Conservation (phyloP, 177 flowering plant species). For the Vitis hybrid region DNA sequence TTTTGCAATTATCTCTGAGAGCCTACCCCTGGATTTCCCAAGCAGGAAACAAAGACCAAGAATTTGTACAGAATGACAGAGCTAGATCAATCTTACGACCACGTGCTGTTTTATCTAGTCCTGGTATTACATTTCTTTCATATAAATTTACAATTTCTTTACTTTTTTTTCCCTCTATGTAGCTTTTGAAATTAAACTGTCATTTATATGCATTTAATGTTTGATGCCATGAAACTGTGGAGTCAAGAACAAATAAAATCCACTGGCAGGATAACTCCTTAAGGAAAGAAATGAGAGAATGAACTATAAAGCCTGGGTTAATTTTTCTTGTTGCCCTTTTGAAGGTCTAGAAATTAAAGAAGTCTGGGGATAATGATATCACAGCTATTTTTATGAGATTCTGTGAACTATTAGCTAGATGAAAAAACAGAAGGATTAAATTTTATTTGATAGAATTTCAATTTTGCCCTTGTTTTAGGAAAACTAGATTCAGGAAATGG, state of each 20-base stretch:
- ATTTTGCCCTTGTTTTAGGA: no score
- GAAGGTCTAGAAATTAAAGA: no score
- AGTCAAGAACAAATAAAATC: background rate
- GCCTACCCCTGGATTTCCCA: conserved; percentile 20
- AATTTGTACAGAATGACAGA: conserved; percentile 33
- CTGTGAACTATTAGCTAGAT: no score
- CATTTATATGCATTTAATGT: background rate
- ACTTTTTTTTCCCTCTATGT: background rate
- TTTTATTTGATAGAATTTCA: no score
- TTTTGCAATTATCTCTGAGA: background rate
- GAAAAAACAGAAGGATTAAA: no score
- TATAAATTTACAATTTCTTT: background rate
- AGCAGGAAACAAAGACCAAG: conserved; percentile 25
- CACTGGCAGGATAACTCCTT: background rate
- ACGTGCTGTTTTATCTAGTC: conserved; percentile 86
- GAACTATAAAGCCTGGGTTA: background rate
- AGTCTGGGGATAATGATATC: no score
- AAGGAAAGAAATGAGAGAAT: background rate
- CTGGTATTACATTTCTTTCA: conserved; percentile 40
- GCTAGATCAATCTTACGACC: conserved; percentile 61
- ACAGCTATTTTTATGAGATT: no score
- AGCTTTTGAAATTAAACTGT: background rate
- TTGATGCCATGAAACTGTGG: background rate
- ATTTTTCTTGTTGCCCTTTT: no score
- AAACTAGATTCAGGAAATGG: no score